phyloP scores from a whole-genome alignment of 2,329 filamentous ascomycete genomes.

The Pseudogymnoascus sp. region DNA sequence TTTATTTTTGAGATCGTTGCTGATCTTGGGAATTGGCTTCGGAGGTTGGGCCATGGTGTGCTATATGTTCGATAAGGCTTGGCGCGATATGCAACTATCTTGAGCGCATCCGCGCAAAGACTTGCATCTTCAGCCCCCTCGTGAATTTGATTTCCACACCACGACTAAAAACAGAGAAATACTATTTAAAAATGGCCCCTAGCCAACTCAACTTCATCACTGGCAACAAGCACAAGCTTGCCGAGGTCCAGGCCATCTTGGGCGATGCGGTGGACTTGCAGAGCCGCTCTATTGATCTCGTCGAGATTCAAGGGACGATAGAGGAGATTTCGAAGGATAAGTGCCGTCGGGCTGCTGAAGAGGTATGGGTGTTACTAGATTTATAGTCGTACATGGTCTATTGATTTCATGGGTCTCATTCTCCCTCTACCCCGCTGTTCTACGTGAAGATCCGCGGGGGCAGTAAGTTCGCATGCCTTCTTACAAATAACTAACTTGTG shows the following conservation, averaged over 20 bases:
- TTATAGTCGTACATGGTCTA: background rate
- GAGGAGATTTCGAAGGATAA: constrained; percentile 90
- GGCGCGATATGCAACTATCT: constrained; percentile 1
- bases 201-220: constrained; percentile 85
- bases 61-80: background rate
- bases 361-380: constrained; percentile 44
- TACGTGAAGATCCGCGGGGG: background rate
- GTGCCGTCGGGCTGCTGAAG: constrained; percentile 71
- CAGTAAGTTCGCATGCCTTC: background rate
- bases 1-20: background rate
- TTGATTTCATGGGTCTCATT: constrained; percentile 8
- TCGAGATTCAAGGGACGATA: constrained; percentile 86
- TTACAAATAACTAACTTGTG: constrained; percentile 13
- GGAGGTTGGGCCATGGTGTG: background rate
- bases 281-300: constrained; percentile 70
- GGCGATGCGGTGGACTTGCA: constrained; percentile 64
- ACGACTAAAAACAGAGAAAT: background rate
- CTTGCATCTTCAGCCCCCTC: background rate
- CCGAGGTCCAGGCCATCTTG: constrained; percentile 83
- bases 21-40: background rate
- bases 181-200: constrained; percentile 33
- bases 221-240: constrained; percentile 89
- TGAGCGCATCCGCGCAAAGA: background rate
- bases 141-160: background rate
- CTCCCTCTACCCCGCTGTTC: constrained; percentile 10